Evolutionary conservation across 306 rosid species (phyloP).

Genomic region (Quillaja saponaria): DNA sequence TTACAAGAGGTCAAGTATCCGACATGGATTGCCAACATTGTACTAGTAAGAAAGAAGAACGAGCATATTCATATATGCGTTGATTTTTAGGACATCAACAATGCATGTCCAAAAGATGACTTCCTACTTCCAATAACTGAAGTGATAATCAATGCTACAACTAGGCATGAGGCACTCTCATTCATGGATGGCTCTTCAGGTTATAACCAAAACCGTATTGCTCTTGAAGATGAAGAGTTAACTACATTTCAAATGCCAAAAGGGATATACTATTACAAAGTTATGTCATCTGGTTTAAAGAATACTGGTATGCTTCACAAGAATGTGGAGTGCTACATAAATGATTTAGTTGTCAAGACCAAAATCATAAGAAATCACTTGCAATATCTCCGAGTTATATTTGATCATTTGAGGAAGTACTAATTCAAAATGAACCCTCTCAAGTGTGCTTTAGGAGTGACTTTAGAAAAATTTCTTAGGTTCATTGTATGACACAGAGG

Average conservation of each 20-base stretch:
- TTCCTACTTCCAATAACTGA: no score
- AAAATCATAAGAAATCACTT: neutral
- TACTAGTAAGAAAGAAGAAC: no score
- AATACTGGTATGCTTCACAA: neutral
- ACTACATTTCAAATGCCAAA: neutral
- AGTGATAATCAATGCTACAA: no score
- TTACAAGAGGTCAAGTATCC: no score
- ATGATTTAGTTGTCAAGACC: neutral
- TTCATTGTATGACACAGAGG: neutral
- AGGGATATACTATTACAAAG: neutral
- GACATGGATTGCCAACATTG: no score
- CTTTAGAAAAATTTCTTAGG: neutral
- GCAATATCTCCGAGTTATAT: neutral
- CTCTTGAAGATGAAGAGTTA: no score
- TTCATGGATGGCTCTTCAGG: fast-evolving
- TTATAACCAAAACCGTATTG: neutral
- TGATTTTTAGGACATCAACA: no score
- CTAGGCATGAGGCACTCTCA: no score
- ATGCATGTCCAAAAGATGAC: no score
- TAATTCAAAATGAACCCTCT: neutral
- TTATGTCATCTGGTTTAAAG: neutral
- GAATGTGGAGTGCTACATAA: neutral
- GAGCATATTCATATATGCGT: no score
- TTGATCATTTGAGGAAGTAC: neutral
- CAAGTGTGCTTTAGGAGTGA: neutral